A percentile compares a stretch with the other conserved stretches of the same genome.
Conservation (phyloP, 257 asterid species). For the Echium plantagineum region DNA sequence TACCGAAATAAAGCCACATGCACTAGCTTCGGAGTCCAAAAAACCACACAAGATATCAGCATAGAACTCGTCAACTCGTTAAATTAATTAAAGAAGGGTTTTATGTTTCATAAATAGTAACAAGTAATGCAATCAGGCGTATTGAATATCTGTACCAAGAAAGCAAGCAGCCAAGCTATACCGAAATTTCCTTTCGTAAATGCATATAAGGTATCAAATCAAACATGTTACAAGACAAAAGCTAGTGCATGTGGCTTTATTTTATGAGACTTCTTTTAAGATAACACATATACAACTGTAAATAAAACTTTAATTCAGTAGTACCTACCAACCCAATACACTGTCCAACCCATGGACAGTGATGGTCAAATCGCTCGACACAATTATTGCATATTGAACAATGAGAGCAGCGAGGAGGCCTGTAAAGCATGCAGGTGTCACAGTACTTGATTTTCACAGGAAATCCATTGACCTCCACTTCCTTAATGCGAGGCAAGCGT, state of each 20-base stretch:
- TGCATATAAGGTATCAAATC: neutral
- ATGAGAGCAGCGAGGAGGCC: neutral
- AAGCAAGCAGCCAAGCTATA: neutral
- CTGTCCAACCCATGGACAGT: neutral
- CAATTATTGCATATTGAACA: neutral
- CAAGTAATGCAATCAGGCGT: neutral
- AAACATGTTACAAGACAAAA: neutral
- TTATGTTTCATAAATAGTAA: neutral
- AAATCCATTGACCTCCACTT: neutral
- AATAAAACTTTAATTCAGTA: neutral
- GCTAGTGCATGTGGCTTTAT: neutral
- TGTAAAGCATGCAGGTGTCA: neutral
- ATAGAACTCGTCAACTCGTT: too few relatives aligned
- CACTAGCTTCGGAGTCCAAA: too few relatives aligned
- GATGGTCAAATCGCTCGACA: neutral
- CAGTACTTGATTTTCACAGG: neutral
- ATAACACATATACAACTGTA: neutral
- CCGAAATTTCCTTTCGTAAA: neutral
- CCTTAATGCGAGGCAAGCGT: neutral
- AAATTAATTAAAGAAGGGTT: neutral
- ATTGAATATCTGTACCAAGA: neutral
- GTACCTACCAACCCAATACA: neutral
- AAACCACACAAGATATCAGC: too few relatives aligned
- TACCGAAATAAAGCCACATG: too few relatives aligned
- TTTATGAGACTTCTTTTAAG: neutral